Evolutionary conservation across 2,329 filamentous ascomycete species (phyloP), one percentile per base, ranked within the genome.

Genomic region (Ophiostoma angusticollis): DNA sequence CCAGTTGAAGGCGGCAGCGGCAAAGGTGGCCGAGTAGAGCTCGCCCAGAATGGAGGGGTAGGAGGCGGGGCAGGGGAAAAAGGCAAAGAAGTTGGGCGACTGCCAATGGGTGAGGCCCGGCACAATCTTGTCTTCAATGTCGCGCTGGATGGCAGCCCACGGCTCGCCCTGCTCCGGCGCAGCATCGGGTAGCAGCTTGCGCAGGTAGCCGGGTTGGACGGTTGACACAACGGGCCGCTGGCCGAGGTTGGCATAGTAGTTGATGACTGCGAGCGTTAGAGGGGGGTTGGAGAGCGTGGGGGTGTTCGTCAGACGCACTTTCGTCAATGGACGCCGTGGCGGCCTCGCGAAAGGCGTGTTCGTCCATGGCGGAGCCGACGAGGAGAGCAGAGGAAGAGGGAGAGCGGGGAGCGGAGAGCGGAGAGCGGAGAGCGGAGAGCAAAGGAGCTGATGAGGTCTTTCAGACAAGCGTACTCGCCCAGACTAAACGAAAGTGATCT

Each of bases 1-100:
- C 89, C 89, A 96, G 61, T 96, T 96, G 68, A 96, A 96, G 28
- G 85, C 85, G 1, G 89, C 85, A 13, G 84, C 84, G 11, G 78
- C 91, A 61, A 95, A 87, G 6, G 85, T 81, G 5, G 84, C 79
- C 31, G 78, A 84, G 66, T 94, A 96, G 65, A 96, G 78, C 61
- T 96, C 89, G 16, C 85, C 89, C 9, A 96, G 70, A 58, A 94
- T 89, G 21, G 78, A 74, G 0, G 89, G 86, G 55, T 80, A 95
- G 25, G 80, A 84, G 38, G 79, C 78, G 18, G 75, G 78, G 35
- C 84, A 84, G 1, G 89, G 83, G 61, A 91, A 96, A 67, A 93
- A 96, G 31, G 89, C 89, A 74, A 95, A 84, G 68, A 94, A 96
- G 54, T 89, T 86, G 13, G 85, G 89, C 3, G 79, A 84, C 56